Evolutionary conservation across 2,329 filamentous ascomycete species (phyloP).

Genomic region (Paecilomyces dactylethromorphus): DNA sequence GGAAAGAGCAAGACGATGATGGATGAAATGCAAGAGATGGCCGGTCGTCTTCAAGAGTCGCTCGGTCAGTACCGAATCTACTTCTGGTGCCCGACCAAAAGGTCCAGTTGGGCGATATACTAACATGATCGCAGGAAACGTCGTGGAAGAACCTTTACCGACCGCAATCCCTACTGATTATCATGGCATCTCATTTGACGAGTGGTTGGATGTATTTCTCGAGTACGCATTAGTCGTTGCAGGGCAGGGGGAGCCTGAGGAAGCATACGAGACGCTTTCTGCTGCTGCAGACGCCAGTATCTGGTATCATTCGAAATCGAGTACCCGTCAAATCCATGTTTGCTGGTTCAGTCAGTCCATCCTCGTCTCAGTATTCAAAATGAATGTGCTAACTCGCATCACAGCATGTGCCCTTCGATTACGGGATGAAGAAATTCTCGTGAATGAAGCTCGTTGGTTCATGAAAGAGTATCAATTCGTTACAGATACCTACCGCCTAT

Average conservation of each 20-base stretch:
- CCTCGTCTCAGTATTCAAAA: conserved; percentile 1
- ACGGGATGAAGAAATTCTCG: conserved; percentile 69
- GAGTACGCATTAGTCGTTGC: conserved; percentile 78
- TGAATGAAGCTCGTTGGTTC: conserved; percentile 70
- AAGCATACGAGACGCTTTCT: conserved; percentile 74
- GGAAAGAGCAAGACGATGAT: conserved; percentile 29
- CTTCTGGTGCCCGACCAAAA: conserved; percentile 1
- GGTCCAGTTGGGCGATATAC: not conserved
- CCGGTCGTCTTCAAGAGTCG: conserved; percentile 35
- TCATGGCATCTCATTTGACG: conserved; percentile 71
- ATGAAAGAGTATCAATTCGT: conserved; percentile 75
- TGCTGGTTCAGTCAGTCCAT: conserved; percentile 61
- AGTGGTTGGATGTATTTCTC: conserved; percentile 86
- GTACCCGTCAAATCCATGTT: conserved; percentile 66
- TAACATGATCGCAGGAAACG: conserved; percentile 9
- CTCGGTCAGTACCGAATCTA: conserved; percentile 24
- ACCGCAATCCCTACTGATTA: conserved; percentile 50
- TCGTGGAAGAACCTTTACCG: conserved; percentile 18
- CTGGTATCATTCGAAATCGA: conserved; percentile 65
- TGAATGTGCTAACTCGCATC: conserved; percentile 13
- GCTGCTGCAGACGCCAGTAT: conserved; percentile 74
- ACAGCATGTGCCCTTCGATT: conserved; percentile 73
- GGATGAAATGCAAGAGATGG: conserved; percentile 38
- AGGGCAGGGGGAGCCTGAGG: conserved; percentile 57
- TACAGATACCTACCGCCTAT: conserved; percentile 78